Evolutionary conservation across 108 stramenopile genomes (phyloP).

Genomic region (Mayamaea pseudoterrestris): DNA sequence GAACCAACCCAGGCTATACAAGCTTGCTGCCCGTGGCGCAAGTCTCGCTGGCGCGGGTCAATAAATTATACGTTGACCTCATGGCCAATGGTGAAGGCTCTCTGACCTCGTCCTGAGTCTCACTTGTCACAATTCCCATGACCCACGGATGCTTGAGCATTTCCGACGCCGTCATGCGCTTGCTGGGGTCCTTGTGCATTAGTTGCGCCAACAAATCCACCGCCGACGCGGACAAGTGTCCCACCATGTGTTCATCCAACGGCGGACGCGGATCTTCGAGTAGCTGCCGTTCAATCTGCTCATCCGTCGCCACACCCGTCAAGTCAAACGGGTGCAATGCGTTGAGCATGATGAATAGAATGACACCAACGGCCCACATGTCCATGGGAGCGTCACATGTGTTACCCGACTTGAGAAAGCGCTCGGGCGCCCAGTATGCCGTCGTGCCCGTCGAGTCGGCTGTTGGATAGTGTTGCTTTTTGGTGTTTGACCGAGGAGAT

Average conservation of each 20-base stretch:
- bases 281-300: slow-evolving; percentile 40
- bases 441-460: slow-evolving; percentile 17
- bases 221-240: slow-evolving; percentile 44
- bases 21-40: too few relatives aligned
- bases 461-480: not conserved
- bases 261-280: slow-evolving; percentile 3
- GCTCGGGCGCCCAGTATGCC: slow-evolving; percentile 68
- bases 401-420: slow-evolving; percentile 8
- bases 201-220: slow-evolving; percentile 51
- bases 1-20: too few relatives aligned
- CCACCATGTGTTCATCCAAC: slow-evolving; percentile 8
- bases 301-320: slow-evolving; percentile 50
- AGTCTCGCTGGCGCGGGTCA: too few relatives aligned
- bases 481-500: too few relatives aligned
- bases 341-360: slow-evolving; percentile 85
- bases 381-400: slow-evolving; percentile 27
- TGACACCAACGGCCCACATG: slow-evolving; percentile 82
- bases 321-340: slow-evolving; percentile 84
- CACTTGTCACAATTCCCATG: too few relatives aligned
- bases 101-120: too few relatives aligned
- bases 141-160: slow-evolving; percentile 64
- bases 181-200: slow-evolving; percentile 54
- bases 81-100: too few relatives aligned
- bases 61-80: too few relatives aligned
- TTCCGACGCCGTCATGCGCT: slow-evolving; percentile 41